Base-by-base conservation (phyloP, 768 basidiomycete genomes). In the Rhodotorula graminis region DNA sequence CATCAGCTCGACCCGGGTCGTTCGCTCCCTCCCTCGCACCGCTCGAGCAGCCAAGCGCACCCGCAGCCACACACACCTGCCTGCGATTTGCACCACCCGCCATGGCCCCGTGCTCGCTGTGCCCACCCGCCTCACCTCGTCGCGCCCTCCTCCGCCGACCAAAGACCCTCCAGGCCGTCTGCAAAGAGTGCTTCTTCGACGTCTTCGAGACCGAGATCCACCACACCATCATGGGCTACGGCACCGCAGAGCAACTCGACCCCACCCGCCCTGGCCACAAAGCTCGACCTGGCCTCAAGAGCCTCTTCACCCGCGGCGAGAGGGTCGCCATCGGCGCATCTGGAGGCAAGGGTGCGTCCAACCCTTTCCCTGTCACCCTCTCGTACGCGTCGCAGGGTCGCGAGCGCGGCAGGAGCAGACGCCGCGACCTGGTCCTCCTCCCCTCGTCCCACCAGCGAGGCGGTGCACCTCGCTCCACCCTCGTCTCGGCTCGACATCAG, bases 141-240 rank as follows among this genome's bases (percentile, higher is more conserved):
- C 88, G 88, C 65, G 92, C 96, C 0, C 93, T 98, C 77, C 81
- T 99, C 55, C 94, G 91, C 79, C 85, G 96, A 27, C 96, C 95
- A 6, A 99, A 99, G 82, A 99, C 94, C 1, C 93, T 93, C 0
- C 94, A 97, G 79, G 92, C 93, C 80, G 93, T 98, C 71, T 99
- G 96, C 84, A 90, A 89, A 81, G 88, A 90, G 52, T 99, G 96
- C 80, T 96, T 94, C 83, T 99, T 92, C 84, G 88, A 88, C 76
- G 93, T 97, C 53, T 99, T 99, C 78, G 96, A 99, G 84, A 95
- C 93, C 1, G 96, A 99, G 80, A 89, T 99, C 42, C 96, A 99
- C 83, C 90, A 94, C 80, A 97, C 96, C 1, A 97, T 98, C 79
- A 88, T 84, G 12, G 86, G 91, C 78, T 86, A 59, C 37, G 75